Base-by-base conservation (phyloP, 1,284 basidiomycete genomes). In the Apiotrichum montevideense region DNA sequence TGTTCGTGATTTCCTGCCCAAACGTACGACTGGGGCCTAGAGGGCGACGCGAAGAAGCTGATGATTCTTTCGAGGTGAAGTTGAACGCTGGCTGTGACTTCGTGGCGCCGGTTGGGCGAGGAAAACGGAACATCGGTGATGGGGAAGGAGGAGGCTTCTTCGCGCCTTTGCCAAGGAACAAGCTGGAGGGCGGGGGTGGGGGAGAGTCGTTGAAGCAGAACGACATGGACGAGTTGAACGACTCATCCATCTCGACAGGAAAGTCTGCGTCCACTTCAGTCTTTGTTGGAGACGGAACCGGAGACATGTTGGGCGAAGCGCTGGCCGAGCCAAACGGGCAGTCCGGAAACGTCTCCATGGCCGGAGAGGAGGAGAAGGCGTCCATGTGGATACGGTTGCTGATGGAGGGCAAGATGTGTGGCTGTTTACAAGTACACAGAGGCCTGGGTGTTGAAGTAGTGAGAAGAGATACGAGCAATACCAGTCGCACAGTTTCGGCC, bases 151-250 rank as follows among this genome's bases (percentile, higher is more conserved):
- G 21, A 4, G 68, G 35, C 2, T 65, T 68, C 1, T 65, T 63
- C 6, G 66, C 66, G 34, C 10, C 29, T 40, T 51, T 54, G 56
- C 53, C 50, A 35, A 58, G 46, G 32, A 49, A 54, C 41, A 52
- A 40, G 56, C 48, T 59, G 15, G 52, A 59, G 10, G 56, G 57
- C 11, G 56, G 53, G 13, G 14, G 53, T 35, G 52, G 54, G 14
- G 66, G 69, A 9, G 66, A 69, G 50, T 69, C 66, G 42, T 59
- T 57, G 11, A 52, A 55, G 10, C 65, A 65, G 45, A 77, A 63
- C 11, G 70, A 72, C 68, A 77, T 69, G 54, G 73, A 73, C 43
- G 74, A 73, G 64, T 73, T 75, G 70, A 77, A 77, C 4, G 73
- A 75, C 55, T 70, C 69, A 58, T 77, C 75, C 39, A 77, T 73